phyloP scores from a whole-genome alignment of 305 asterid species.

The Fraxinus platypoda region DNA sequence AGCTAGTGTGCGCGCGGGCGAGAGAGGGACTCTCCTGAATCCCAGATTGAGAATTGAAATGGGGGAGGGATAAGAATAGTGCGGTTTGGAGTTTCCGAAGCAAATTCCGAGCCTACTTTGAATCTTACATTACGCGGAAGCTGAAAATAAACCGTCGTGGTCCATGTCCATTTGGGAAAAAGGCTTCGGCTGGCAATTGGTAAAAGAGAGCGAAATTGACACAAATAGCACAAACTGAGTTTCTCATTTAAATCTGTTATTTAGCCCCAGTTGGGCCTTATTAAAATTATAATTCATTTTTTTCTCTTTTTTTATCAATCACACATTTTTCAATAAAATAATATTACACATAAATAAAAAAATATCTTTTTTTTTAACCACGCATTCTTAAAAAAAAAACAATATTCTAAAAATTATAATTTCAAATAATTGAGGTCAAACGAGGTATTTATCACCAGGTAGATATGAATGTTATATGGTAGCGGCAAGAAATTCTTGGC shows the following conservation, averaged over 20 bases:
- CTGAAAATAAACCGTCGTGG: not conserved
- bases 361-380: too few species aligned
- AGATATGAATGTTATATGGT: too few species aligned
- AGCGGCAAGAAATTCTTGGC: too few species aligned
- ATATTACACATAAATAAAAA: too few species aligned
- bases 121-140: not conserved
- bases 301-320: too few species aligned
- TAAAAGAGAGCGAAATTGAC: not conserved
- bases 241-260: not conserved
- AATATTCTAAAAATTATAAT: too few species aligned
- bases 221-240: not conserved
- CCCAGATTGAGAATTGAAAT: not conserved
- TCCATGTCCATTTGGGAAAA: not conserved
- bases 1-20: not conserved
- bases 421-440: too few species aligned
- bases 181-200: not conserved
- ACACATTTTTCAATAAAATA: too few species aligned
- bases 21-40: not conserved
- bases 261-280: not conserved
- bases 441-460: too few species aligned
- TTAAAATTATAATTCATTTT: too few species aligned
- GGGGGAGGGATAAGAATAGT: not conserved
- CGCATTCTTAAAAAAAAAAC: too few species aligned
- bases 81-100: not conserved
- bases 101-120: not conserved